Evolutionary conservation across 345 rosid species (phyloP).

Genomic region (Gossypium ekmanianum): DNA sequence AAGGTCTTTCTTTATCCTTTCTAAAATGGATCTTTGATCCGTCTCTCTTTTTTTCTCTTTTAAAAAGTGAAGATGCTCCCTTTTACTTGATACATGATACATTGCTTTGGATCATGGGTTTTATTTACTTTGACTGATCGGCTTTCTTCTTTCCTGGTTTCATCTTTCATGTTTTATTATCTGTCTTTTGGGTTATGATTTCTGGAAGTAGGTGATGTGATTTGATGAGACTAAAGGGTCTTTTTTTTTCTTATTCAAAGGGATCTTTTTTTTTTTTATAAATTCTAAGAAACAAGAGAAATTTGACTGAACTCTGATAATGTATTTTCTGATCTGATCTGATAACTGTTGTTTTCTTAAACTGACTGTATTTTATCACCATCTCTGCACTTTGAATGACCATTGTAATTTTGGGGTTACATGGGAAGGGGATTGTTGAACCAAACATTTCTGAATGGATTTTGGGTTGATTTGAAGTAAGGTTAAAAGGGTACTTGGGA

Average conservation of each 20-base stretch:
- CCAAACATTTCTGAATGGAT: neutral
- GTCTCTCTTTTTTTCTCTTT: neutral
- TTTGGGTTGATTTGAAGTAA: neutral
- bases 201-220: too few relatives aligned
- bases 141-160: too few relatives aligned
- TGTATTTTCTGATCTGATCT: neutral
- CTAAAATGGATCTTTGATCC: neutral
- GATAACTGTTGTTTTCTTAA: neutral
- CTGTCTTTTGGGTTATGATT: too few relatives aligned
- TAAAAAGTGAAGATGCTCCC: neutral
- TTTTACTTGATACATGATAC: too few relatives aligned
- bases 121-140: too few relatives aligned
- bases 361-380: slow-evolving; percentile 5
- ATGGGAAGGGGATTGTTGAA: neutral
- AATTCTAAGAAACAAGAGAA: too few relatives aligned
- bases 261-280: too few relatives aligned
- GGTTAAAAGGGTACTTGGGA: neutral
- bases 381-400: neutral
- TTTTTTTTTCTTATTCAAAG: too few relatives aligned
- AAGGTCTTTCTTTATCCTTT: neutral
- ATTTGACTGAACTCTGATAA: neutral
- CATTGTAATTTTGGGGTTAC: neutral
- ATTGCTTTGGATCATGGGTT: too few relatives aligned
- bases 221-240: too few relatives aligned
- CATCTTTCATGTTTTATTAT: too few relatives aligned